phyloP scores from a whole-genome alignment of 1,139 yeast genomes.

The Scheffersomyces illinoinensis region DNA sequence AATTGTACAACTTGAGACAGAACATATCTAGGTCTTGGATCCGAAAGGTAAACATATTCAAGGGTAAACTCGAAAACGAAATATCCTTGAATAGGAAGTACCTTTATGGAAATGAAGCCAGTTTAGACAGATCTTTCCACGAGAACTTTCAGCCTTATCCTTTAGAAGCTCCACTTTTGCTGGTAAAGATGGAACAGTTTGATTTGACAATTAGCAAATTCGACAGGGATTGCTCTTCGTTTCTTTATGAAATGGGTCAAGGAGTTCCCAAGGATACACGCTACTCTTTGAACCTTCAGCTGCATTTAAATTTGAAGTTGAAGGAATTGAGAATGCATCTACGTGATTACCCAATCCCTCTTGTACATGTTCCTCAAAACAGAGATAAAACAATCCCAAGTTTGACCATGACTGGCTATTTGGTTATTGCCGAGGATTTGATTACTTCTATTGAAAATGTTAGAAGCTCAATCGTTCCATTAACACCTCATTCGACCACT shows the following conservation, averaged over 20 bases:
- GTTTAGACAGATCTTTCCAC: conserved; percentile 47
- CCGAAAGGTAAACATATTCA: conserved; percentile 52
- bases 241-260: conserved; percentile 72
- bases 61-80: conserved; percentile 40
- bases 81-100: conserved; percentile 53
- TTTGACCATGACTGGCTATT: conserved; percentile 46
- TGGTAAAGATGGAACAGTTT: conserved; percentile 56
- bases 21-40: conserved; percentile 40
- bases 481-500: conserved; percentile 41
- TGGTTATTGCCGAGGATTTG: conserved; percentile 50
- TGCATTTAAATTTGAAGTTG: conserved; percentile 48
- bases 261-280: conserved; percentile 73
- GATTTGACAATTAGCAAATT: conserved; percentile 60
- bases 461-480: conserved; percentile 62
- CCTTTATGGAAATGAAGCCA: conserved; percentile 45
- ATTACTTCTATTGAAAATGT: conserved; percentile 45
- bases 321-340: conserved; percentile 56
- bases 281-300: conserved; percentile 71
- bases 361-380: conserved; percentile 38
- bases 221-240: conserved; percentile 55
- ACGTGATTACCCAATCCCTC: conserved; percentile 71
- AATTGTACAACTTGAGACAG: conserved; percentile 11
- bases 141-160: conserved; percentile 59
- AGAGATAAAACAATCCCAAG: conserved; percentile 17
- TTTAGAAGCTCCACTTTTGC: conserved; percentile 64